Base-by-base conservation (phyloP, 1,284 basidiomycete genomes). In the Rugosomyces carneus region DNA sequence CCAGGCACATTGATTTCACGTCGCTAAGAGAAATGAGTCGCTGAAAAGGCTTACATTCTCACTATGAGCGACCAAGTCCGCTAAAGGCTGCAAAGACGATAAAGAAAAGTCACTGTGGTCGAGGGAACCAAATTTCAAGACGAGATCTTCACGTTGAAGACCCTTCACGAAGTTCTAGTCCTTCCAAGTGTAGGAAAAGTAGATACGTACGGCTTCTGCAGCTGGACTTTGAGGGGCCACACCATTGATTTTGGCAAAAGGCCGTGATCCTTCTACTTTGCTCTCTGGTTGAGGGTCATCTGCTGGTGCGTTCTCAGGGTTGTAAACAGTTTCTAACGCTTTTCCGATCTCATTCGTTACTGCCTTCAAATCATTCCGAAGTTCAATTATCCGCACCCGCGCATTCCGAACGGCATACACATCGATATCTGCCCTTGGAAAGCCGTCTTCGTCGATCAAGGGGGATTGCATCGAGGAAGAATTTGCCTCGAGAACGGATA, bases 371-470 rank as follows among this genome's bases (percentile, higher is more conserved):
- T 95, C 92, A 57, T 93, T 95, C 49, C 81, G 73, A 37, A 93
- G 68, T 60, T 84, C 79, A 46, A 88, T 80, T 26, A 90, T 78
- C 47, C 84, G 73, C 36, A 80, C 75, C 42, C 82, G 74, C 5
- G 91, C 89, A 45, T 76, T 72, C 19, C 91, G 76, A 23, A 94
- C 84, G 3, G 86, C 81, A 60, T 84, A 92, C 15, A 95, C 73
- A 59, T 95, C 92, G 48, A 89, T 70, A 61, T 89, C 86, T 10
- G 78, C 81, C 8, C 89, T 76, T 0, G 93, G 93, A 63, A 90
- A 95, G 5, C 92, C 93, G 47, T 93, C 84, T 0, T 70, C 56
- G 58, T 94, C 91, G 40, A 94, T 76, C 26, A 95, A 77, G 0
- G 88, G 79, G 0, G 85, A 80, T 31, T 75, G 66, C 68, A 86